These are phyloP conservation scores for Vinca minor DNA, from an alignment of 257 asterid species.

Conservation along the genomic window DNA sequence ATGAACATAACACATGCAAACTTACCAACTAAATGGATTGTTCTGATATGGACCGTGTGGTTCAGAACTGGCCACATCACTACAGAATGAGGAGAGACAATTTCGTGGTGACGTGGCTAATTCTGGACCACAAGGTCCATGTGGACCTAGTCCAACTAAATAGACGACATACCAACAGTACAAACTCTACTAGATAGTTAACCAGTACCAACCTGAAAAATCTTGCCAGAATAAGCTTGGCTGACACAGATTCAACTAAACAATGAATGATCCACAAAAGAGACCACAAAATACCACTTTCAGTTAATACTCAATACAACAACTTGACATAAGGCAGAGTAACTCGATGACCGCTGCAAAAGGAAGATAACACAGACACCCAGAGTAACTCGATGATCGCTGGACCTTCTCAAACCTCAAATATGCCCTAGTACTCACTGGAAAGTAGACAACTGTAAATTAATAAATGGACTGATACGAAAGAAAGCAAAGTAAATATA, in stretches of 20 bases:
- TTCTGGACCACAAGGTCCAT: too few species aligned
- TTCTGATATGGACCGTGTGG: too few species aligned
- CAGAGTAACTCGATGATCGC: constrained; percentile 82
- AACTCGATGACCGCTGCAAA: constrained; percentile 79
- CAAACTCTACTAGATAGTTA: constrained; percentile 36
- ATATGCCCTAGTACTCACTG: constrained; percentile 96
- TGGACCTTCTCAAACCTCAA: constrained; percentile 76
- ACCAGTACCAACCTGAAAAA: constrained; percentile 21
- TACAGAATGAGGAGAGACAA: too few species aligned
- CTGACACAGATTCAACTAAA: constrained; percentile 43
- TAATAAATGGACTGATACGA: constrained; percentile 38
- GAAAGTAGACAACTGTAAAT: constrained; percentile 76
- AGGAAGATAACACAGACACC: constrained; percentile 80
- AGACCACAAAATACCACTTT: constrained; percentile 37
- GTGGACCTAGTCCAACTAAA: too few species aligned
- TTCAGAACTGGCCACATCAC: too few species aligned
- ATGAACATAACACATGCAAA: constrained; percentile 20
- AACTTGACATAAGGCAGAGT: constrained; percentile 65
- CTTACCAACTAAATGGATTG: too few species aligned
- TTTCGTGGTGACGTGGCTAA: too few species aligned
- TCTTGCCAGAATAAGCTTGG: constrained; percentile 36
- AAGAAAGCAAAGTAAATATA: constrained; percentile 10
- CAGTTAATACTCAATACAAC: constrained; percentile 40
- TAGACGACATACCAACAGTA: constrained; percentile 31
- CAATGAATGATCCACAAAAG: constrained; percentile 25